phyloP scores from a whole-genome alignment of 2,329 filamentous ascomycete genomes.

The Colletotrichum sp. region DNA sequence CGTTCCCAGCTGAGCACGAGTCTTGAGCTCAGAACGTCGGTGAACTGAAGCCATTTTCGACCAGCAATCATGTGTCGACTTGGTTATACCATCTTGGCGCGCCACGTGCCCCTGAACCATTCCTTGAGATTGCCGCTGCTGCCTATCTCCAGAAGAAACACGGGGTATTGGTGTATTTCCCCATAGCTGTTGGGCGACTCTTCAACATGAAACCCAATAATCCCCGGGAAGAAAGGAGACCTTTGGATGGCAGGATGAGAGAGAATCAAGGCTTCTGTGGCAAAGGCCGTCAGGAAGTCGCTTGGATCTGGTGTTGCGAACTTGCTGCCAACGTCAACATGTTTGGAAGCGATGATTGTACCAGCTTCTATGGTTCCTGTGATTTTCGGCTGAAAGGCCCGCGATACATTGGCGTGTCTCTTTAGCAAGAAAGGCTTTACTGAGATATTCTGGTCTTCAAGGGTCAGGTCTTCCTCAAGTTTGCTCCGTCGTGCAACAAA shows the following conservation, averaged over 20 bases:
- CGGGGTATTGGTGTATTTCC: not conserved
- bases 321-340: not conserved
- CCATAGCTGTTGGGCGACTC: not conserved
- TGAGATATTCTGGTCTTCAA: not conserved
- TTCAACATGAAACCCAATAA: not conserved
- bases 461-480: not conserved
- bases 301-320: not conserved
- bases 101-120: not conserved
- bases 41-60: not conserved
- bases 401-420: not conserved
- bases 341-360: not conserved
- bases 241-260: not conserved
- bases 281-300: not conserved
- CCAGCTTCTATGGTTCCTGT: not conserved
- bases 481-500: not conserved
- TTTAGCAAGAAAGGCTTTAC: not conserved
- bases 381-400: no score
- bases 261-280: not conserved
- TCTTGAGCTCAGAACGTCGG: not conserved
- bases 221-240: not conserved
- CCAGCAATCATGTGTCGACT: not conserved
- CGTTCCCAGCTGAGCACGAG: not conserved
- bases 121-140: not conserved
- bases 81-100: not conserved
- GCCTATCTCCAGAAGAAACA: not conserved